Conservation (phyloP, 1,139 yeast species). For the Candida sojae region DNA sequence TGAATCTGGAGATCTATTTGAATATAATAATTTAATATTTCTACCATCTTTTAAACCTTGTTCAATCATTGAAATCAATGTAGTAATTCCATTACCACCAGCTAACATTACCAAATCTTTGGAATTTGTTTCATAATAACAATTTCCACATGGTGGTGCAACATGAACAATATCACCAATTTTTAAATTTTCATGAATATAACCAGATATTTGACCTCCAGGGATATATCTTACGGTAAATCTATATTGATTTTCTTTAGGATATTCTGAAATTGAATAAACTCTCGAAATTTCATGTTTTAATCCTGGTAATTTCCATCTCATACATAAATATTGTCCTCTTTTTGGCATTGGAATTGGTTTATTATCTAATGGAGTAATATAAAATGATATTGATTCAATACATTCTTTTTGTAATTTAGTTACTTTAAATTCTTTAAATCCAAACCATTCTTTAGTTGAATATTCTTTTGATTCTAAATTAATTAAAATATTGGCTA, state of each 20-base stretch:
- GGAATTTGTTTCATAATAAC: slow-evolving; percentile 29
- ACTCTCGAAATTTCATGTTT: slow-evolving; percentile 47
- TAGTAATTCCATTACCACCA: slow-evolving; percentile 74
- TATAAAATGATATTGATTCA: slow-evolving; percentile 54
- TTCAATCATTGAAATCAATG: slow-evolving; percentile 54
- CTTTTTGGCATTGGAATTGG: slow-evolving; percentile 38
- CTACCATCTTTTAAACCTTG: slow-evolving; percentile 31
- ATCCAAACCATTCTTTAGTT: slow-evolving; percentile 54
- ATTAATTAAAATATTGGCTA: slow-evolving; percentile 63
- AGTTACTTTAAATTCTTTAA: slow-evolving; percentile 51
- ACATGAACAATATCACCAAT: slow-evolving; percentile 53
- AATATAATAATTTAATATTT: slow-evolving; percentile 29
- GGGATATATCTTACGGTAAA: slow-evolving; percentile 52
- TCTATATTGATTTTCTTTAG: slow-evolving; percentile 41
- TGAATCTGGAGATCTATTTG: slow-evolving; percentile 23
- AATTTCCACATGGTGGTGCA: slow-evolving; percentile 63
- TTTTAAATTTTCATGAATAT: slow-evolving; percentile 48
- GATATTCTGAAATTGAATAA: slow-evolving; percentile 48
- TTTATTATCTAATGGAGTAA: slow-evolving; percentile 47
- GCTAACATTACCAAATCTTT: slow-evolving; percentile 48
- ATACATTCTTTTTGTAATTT: slow-evolving; percentile 44
- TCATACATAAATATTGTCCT: slow-evolving; percentile 66
- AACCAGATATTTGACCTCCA: slow-evolving; percentile 54
- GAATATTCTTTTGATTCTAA: slow-evolving; percentile 53
- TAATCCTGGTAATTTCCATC: slow-evolving; percentile 34